Conservation (phyloP, 2,329 filamentous ascomycete species). For the Pezicula rhizophila region DNA sequence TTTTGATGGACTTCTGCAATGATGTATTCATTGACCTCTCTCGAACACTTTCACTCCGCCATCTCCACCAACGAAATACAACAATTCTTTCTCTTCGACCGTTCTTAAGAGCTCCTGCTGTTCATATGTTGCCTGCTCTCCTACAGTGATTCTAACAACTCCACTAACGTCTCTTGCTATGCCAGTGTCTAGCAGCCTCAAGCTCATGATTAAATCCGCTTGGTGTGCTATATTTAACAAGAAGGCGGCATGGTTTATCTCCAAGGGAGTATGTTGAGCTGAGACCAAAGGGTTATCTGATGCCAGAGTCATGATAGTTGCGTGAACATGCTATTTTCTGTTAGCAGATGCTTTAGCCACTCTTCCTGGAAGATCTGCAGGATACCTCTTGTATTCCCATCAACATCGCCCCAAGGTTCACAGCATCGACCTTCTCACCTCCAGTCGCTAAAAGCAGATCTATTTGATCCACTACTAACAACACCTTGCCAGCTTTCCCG, state of each 20-base stretch:
- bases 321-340: constrained; percentile 48
- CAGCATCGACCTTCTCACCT: constrained; percentile 37
- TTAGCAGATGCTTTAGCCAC: constrained; percentile 2
- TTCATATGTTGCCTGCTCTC: constrained; percentile 29
- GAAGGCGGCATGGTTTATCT: constrained; percentile 66
- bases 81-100: constrained; percentile 59
- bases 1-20: neutral
- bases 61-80: constrained; percentile 78
- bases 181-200: constrained; percentile 77
- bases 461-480: constrained; percentile 62
- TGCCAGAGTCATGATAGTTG: constrained; percentile 61
- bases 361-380: constrained; percentile 10
- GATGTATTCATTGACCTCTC: constrained; percentile 53
- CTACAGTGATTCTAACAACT: constrained; percentile 69
- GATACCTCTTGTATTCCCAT: constrained; percentile 58
- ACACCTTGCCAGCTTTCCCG: constrained; percentile 29
- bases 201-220: constrained; percentile 63
- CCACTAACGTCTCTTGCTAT: constrained; percentile 88
- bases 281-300: constrained; percentile 69
- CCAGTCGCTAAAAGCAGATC: constrained; percentile 59
- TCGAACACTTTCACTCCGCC: constrained; percentile 80
- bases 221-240: constrained; percentile 67
- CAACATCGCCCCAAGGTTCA: constrained; percentile 49
- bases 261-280: constrained; percentile 55
- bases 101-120: constrained; percentile 25